Percentiles rank a stretch among this genome's conserved stretches.
Conservation (phyloP, 305 asterid species). For the Fraxinus sp. region DNA sequence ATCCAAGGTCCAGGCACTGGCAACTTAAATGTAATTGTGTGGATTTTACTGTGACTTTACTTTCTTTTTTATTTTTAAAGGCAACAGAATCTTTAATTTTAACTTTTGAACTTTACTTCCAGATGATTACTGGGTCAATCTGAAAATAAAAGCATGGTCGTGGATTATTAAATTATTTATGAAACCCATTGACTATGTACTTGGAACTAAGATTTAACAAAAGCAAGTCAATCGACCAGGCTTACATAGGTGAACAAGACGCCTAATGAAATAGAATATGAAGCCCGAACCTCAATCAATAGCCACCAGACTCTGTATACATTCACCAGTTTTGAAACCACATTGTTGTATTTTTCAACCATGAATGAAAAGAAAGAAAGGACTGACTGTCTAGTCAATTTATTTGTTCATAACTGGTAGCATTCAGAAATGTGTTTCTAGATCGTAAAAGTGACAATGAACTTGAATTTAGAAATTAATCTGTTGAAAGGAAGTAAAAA, state of each 20-base stretch:
- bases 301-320: neutral
- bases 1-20: neutral
- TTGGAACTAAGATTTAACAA: neutral
- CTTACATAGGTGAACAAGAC: neutral
- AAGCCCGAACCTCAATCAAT: neutral
- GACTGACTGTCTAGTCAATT: neutral
- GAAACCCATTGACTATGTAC: neutral
- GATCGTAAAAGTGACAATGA: neutral
- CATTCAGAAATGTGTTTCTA: neutral
- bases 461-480: neutral
- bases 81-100: neutral
- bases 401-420: neutral
- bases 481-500: neutral
- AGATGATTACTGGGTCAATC: neutral
- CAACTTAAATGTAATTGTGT: neutral
- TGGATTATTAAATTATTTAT: neutral
- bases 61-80: neutral
- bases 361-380: neutral
- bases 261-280: neutral
- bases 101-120: neutral
- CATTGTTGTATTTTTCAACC: neutral
- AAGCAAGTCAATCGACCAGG: neutral
- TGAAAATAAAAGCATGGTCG: neutral
- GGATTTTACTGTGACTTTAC: neutral
- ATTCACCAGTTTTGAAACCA: neutral